These are phyloP conservation scores for Canna indica DNA, from an alignment of 176 grass and related monocot genomes.

Conservation along the genomic window DNA sequence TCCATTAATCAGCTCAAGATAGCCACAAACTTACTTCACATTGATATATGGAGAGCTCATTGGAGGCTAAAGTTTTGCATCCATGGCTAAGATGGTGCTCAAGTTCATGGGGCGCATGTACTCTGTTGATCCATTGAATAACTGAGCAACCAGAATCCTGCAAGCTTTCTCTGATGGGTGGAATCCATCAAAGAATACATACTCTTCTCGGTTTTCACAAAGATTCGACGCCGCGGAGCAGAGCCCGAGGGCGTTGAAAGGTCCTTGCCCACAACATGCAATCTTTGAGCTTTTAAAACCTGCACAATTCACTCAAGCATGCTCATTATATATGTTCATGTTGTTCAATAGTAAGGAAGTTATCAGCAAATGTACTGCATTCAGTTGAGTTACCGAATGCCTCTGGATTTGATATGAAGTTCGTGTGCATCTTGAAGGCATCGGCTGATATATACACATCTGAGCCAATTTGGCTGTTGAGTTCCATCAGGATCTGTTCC, in stretches of 20 bases:
- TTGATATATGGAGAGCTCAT: background rate
- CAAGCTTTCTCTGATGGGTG: conserved; percentile 88
- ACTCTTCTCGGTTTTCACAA: conserved; percentile 49
- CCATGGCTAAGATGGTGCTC: conserved; percentile 87
- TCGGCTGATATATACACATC: conserved; percentile 71
- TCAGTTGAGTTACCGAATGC: conserved; percentile 46
- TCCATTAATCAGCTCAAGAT: background rate
- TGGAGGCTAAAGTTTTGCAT: conserved; percentile 17
- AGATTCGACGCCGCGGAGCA: conserved; percentile 73
- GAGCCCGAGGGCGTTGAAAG: conserved; percentile 78
- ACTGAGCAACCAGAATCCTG: conserved; percentile 66
- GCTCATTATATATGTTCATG: background rate
- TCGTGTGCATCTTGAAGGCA: conserved; percentile 53
- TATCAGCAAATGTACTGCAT: background rate
- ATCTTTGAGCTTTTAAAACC: conserved; percentile 73
- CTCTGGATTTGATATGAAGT: conserved; percentile 67
- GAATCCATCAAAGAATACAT: conserved; percentile 84
- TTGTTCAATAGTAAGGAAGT: background rate
- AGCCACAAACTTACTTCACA: background rate
- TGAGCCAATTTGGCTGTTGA: conserved; percentile 41
- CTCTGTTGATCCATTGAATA: conserved; percentile 68
- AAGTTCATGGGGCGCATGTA: conserved; percentile 93
- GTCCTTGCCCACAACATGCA: conserved; percentile 90
- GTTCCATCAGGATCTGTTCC: conserved; percentile 26
- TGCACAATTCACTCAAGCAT: conserved; percentile 8